A percentile compares a stretch with the other conserved stretches of the same genome.
Conservation (phyloP, 2,329 filamentous ascomycete species). For the Colletotrichum eleusines region DNA sequence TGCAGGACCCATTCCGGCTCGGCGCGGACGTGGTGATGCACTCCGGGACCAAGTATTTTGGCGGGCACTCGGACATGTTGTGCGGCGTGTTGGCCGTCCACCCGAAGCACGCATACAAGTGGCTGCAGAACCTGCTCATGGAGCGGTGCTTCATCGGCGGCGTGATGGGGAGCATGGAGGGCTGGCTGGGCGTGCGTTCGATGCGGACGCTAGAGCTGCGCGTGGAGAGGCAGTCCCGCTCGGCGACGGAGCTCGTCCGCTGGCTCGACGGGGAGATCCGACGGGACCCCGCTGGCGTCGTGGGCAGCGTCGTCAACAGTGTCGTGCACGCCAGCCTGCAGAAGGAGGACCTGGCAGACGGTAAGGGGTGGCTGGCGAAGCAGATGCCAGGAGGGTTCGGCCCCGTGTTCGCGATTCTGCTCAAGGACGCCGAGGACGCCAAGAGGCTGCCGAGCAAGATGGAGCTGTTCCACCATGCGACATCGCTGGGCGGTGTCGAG, state of each 20-base stretch:
- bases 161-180: constrained; percentile 90
- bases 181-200: constrained; percentile 91
- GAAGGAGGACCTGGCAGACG: constrained; percentile 63
- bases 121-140: constrained; percentile 69
- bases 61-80: constrained; percentile 93
- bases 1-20: constrained; percentile 85
- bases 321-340: constrained; percentile 87
- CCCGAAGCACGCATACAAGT: constrained; percentile 61
- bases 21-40: constrained; percentile 94
- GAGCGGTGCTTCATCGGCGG: constrained; percentile 84
- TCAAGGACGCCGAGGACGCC: constrained; percentile 72
- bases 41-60: constrained; percentile 94
- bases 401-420: constrained; percentile 84
- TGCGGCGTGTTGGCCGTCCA: constrained; percentile 83
- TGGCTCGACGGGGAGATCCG: constrained; percentile 73
- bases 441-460: constrained; percentile 81
- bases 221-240: constrained; percentile 81
- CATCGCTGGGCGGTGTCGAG: constrained; percentile 93
- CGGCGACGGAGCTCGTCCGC: constrained; percentile 74
- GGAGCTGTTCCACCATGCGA: constrained; percentile 91
- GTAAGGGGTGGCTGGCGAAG: constrained; percentile 77
- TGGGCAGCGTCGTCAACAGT: constrained; percentile 67
- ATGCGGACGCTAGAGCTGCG: constrained; percentile 88
- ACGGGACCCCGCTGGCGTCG: constrained; percentile 49
- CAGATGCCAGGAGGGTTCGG: constrained; percentile 96